Evolutionary conservation across 2,329 filamentous ascomycete genomes (phyloP), one percentile per base, ranked within the genome.

Genomic region (Pestalotiopsis sp.): DNA sequence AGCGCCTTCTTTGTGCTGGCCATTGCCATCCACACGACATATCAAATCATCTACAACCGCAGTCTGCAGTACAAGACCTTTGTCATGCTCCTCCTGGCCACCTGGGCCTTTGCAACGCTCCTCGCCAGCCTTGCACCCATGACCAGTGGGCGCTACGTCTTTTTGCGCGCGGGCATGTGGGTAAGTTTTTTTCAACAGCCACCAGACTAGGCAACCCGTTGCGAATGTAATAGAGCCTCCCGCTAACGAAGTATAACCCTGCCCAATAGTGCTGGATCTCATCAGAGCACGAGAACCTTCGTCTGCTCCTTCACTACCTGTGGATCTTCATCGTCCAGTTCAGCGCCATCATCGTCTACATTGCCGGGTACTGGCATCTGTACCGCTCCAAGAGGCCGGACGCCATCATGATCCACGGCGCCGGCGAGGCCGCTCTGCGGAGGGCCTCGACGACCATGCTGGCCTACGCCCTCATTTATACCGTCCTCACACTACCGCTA

Each of bases 281-380:
- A 39, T 74, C 79, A 3, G 78, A 83, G 5, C 80, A 84, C 68
- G 79, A 82, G 65, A 75, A 74, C 20, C 78, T 87, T 3, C 83
- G 86, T 17, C 78, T 88, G 3, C 82, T 80, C 70, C 80, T 85
- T 2, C 86, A 88, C 70, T 88, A 88, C 71, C 73, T 87, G 61
- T 88, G 85, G 85, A 85, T 88, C 67, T 87, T 88, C 73, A 75
- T 85, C 27, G 82, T 84, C 67, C 81, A 88, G 72, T 85, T 87
- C 71, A 82, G 84, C 14, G 86, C 83, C 25, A 77, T 88, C 5
- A 64, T 85, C 52, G 81, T 87, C 68, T 89, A 89, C 76, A 76
- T 80, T 17, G 67, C 79, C 45, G 73, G 78, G 4, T 80, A 77
- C 68, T 76, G 75, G 68, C 78, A 74, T 45, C 31, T 80, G 7